These are phyloP conservation scores for Periconia digitata DNA, from an alignment of 2,329 filamentous ascomycete species.

Conservation along the genomic window DNA sequence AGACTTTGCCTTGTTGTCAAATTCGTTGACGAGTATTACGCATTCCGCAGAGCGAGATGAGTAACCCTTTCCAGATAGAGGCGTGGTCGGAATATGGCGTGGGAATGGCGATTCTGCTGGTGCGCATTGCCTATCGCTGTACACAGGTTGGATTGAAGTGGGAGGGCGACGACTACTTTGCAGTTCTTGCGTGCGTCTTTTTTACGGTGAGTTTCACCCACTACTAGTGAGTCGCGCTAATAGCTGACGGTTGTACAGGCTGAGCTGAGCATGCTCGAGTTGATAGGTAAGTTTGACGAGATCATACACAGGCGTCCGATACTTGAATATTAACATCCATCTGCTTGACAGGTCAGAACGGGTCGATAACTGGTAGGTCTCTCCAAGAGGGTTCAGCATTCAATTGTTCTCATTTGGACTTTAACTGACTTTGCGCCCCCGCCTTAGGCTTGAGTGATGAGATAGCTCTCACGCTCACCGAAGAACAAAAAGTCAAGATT, in stretches of 20 bases:
- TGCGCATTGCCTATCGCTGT: conserved; percentile 9
- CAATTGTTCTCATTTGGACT: too few relatives aligned
- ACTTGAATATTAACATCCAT: background rate
- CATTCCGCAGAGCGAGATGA: background rate
- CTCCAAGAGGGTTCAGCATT: too few relatives aligned
- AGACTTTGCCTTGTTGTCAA: too few relatives aligned
- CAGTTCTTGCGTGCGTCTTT: conserved; percentile 7
- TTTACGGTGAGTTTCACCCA: conserved; percentile 3
- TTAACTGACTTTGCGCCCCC: too few relatives aligned
- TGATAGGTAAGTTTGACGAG: conserved; percentile 5
- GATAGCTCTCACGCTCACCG: conserved; percentile 7
- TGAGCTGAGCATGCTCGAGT: conserved; percentile 10
- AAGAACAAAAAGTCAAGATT: conserved; percentile 5
- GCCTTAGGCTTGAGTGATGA: conserved; percentile 13
- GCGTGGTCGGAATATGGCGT: conserved; percentile 14
- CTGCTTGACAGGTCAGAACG: background rate
- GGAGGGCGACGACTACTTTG: conserved; percentile 16
- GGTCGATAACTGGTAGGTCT: conserved; percentile 12
- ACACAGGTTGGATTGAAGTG: conserved; percentile 7
- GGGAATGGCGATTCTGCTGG: conserved; percentile 8
- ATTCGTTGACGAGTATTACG: background rate
- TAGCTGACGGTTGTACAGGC: background rate
- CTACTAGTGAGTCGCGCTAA: background rate
- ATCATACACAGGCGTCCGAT: too few relatives aligned
- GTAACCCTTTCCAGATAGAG: conserved; percentile 9